These are phyloP conservation scores for Leccinum variicolor DNA, from an alignment of 768 basidiomycete genomes.

Conservation along the genomic window DNA sequence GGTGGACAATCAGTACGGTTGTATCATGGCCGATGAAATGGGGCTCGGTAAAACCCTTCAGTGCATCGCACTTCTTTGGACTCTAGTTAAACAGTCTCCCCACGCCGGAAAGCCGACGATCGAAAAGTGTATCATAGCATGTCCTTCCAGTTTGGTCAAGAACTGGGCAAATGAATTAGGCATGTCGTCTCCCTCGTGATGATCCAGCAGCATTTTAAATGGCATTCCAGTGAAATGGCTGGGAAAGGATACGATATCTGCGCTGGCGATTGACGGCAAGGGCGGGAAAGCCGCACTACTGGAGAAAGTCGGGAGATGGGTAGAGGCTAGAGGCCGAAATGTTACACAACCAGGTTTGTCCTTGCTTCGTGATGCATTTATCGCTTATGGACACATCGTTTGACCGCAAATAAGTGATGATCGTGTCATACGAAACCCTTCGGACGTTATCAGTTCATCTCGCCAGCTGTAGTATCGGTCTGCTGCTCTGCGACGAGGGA, in stretches of 20 bases:
- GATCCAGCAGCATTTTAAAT: not conserved
- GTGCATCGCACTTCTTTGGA: constrained; percentile 95
- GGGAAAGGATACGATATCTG: constrained; percentile 77
- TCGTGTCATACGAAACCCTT: constrained; percentile 96
- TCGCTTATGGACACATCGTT: not conserved
- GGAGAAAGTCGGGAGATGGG: constrained; percentile 83
- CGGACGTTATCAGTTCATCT: constrained; percentile 76
- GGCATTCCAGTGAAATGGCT: constrained; percentile 83
- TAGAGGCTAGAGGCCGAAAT: constrained; percentile 81
- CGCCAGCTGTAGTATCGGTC: constrained; percentile 76
- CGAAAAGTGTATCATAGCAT: constrained; percentile 97
- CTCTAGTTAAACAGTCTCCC: constrained; percentile 92
- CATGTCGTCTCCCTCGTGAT: constrained; percentile 32
- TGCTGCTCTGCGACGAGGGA: constrained; percentile 96
- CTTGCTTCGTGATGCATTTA: not conserved
- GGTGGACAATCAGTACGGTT: constrained; percentile 86
- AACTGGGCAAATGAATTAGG: constrained; percentile 99
- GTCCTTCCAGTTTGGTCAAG: constrained; percentile 93
- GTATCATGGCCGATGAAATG: constrained; percentile 99
- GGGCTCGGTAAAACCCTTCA: constrained; percentile 96
- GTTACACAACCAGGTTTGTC: constrained; percentile 83
- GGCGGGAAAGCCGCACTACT: constrained; percentile 80
- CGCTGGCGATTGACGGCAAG: constrained; percentile 89
- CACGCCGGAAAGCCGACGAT: constrained; percentile 81
- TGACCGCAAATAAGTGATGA: constrained; percentile 69